Conservation (phyloP, 2,329 filamentous ascomycete genomes). For the Diaporthe aspalathi region DNA sequence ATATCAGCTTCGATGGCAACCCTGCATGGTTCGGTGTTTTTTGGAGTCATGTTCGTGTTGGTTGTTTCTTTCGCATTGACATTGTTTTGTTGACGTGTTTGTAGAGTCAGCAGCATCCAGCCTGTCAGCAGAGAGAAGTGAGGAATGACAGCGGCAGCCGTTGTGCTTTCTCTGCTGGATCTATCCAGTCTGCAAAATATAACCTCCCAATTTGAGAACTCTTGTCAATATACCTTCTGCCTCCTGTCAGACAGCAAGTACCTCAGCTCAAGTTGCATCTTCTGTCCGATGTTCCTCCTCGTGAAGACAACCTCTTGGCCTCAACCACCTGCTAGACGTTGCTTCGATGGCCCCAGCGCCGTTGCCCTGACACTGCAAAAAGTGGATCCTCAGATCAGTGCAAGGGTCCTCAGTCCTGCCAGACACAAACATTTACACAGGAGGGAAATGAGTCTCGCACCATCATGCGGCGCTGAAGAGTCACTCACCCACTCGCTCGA, state of each 20-base stretch:
- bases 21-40: conserved; percentile 22
- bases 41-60: conserved; percentile 11
- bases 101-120: too few relatives aligned
- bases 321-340: conserved; percentile 4
- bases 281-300: neutral
- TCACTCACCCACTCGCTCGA: neutral
- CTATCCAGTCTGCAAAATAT: neutral
- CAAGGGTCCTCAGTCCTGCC: conserved; percentile 18
- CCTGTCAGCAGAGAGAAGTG: too few relatives aligned
- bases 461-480: conserved; percentile 25
- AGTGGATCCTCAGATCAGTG: conserved; percentile 35
- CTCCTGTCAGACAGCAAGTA: neutral
- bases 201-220: neutral
- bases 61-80: conserved; percentile 23
- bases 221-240: neutral
- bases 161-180: neutral
- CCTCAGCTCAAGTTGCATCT: neutral
- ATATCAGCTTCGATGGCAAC: conserved; percentile 7
- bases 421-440: conserved; percentile 14
- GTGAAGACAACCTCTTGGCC: neutral
- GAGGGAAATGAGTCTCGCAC: conserved; percentile 38
- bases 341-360: conserved; percentile 27
- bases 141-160: neutral
- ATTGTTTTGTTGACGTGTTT: neutral
- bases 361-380: conserved; percentile 36